Conservation (phyloP, 345 rosid species). For the Salix dunnii region DNA sequence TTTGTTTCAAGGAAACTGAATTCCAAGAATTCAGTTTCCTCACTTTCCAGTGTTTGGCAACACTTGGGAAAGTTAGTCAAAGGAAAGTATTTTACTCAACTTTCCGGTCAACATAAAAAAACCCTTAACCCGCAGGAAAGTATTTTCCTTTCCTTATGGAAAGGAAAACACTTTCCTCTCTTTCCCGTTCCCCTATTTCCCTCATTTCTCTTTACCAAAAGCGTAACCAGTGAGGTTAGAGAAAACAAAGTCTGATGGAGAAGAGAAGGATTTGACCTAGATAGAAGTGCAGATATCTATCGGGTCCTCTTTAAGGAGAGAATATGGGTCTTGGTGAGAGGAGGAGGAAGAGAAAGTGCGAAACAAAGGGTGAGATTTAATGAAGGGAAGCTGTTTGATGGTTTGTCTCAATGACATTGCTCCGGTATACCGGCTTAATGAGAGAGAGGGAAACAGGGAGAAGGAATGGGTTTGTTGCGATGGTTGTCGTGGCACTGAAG, state of each 20-base stretch:
- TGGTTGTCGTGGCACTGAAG: background rate
- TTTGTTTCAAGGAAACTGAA: too few relatives aligned
- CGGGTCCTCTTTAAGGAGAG: conserved; percentile 79
- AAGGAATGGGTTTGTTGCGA: background rate
- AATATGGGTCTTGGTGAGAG: conserved; percentile 37
- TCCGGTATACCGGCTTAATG: background rate
- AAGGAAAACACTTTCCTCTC: too few relatives aligned
- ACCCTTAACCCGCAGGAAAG: too few relatives aligned
- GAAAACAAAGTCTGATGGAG: conserved; percentile 46
- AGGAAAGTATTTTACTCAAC: too few relatives aligned
- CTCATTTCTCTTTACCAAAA: too few relatives aligned
- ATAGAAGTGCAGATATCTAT: conserved; percentile 68
- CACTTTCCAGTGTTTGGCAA: too few relatives aligned
- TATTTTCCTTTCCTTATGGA: too few relatives aligned
- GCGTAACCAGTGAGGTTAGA: conserved; percentile 50
- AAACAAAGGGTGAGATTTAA: background rate
- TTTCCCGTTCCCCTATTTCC: too few relatives aligned
- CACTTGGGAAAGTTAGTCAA: too few relatives aligned
- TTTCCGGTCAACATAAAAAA: too few relatives aligned
- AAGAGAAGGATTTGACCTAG: conserved; percentile 92
- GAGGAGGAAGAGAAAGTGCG: conserved; percentile 40
- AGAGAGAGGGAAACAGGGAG: background rate
- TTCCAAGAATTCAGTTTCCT: too few relatives aligned
- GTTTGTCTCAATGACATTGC: conserved; percentile 45
- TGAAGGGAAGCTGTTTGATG: conserved; percentile 61